Base-by-base conservation (phyloP, 345 rosid genomes). In the Bruguiera sexangula region DNA sequence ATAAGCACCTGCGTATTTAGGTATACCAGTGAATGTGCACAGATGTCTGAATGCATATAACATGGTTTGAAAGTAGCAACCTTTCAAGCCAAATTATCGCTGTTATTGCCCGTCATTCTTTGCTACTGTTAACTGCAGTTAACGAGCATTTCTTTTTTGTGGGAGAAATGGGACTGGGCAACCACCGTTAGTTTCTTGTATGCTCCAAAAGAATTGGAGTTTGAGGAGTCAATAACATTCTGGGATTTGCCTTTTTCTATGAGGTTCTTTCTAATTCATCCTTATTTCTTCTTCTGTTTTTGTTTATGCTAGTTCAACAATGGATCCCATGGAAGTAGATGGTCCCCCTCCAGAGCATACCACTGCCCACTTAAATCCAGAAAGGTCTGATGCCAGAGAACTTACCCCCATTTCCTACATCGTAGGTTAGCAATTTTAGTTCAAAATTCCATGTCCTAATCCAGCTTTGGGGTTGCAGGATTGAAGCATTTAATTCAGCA, bases 271-370 rank as follows among this genome's bases (percentile, higher is more conserved):
- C 43, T 59, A 34, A 34, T 56, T 62, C 52, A 30, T 16, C 13
- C 46, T 30, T 66, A 19, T 50, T 32, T 61, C 26, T 24, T 13
- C 18, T 43, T n/a, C 34, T 21, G 62, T 31, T 10, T n/a, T 48
- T 27, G 1, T 22, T 39, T 39, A 29, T 22, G 34, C 32, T 31
- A 73, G 76, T 32, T 48, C 65, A 73, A 60, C 55, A 2, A 22
- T 74, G 55, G 88, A 83, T 43, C 82, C 95, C 71, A 95, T 95
- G 99, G 98, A 92, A 24, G 87, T 88, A 54, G 99, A 95, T 61
- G 93, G 84, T 34, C 69, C 81, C 77, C 85, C 93, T 6, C 68
- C 78, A 4, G 87, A 69, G 59, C 85, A 84, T 68, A 74, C 82
- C 53, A 77, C 76, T 67, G 69, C 83, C 6, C 76, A 70, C 27